Base-by-base conservation (phyloP, 495 filamentous ascomycete species). In the Daldinia caldariorum region DNA sequence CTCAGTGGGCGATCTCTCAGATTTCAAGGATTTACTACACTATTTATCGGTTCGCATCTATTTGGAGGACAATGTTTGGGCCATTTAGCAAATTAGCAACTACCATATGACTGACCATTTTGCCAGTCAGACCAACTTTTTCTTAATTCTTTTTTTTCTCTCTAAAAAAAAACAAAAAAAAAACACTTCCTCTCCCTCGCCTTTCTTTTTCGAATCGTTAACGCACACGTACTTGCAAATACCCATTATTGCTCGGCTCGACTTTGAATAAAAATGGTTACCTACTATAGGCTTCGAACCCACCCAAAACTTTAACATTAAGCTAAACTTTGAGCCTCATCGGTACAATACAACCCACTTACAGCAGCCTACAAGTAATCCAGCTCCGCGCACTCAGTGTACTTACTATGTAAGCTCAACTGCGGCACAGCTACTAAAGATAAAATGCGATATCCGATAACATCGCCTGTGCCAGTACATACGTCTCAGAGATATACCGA, bases 51-150 rank as follows among this genome's bases (percentile, higher is more conserved):
- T 47, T 47, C 43, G 43, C 16, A 47, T 47, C 9, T 47, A 47
- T 22, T n/a, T 47, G 9, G 34, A 35, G 43, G 43, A 47, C 18
- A 22, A 47, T 47, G 43, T 47, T 47, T 47, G 43, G 18, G 3
- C 43, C 6, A 47, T 47, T 47, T 47, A 47, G 43, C 43, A 47
- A 47, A 22, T 47, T 47, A 18, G 43, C 43, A 22, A 47, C 43
- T 22, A 1, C 43, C 18, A 47, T 47, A 47, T 47, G 43, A 22
- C 43, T 47, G 43, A 47, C 43, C 18, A 47, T 47, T 47, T 47
- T 47, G 43, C 18, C 43, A 47, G 22, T 22, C 20, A 20, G 43
- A 47, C 18, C 18, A 47, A 47, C 18, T 47, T 22, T 47, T 47
- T 5, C 22, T 22, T 13, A 5, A 6, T 39, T 39, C 39, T 13